A percentile compares a stretch with the other conserved stretches of the same genome.
phyloP scores from a whole-genome alignment of 257 asterid species.

The Verbena officinalis region DNA sequence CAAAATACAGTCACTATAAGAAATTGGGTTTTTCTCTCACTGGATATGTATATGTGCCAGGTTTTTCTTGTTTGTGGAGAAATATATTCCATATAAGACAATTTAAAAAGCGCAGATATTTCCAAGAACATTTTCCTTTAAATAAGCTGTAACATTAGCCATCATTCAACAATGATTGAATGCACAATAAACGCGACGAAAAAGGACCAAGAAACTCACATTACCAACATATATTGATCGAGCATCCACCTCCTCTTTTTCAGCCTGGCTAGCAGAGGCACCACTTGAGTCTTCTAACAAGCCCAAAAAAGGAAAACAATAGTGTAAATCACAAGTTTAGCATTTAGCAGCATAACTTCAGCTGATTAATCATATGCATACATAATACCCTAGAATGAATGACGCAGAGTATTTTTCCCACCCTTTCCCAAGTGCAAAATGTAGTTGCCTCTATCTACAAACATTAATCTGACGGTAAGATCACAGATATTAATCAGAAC shows the following conservation, averaged over 20 bases:
- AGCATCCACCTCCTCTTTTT: slow-evolving; percentile 87
- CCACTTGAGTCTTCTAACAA: slow-evolving; percentile 56
- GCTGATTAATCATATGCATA: slow-evolving; percentile 18
- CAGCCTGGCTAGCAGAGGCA: slow-evolving; percentile 65
- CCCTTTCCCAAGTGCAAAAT: slow-evolving; percentile 20
- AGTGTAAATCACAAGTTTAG: slow-evolving; percentile 26
- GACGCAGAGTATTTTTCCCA: slow-evolving; percentile 5
- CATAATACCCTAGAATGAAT: slow-evolving; percentile 4
- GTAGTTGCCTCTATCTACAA: slow-evolving; percentile 16
- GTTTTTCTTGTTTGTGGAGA: background rate
- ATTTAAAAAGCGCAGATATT: too few species aligned
- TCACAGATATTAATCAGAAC: slow-evolving; percentile 20
- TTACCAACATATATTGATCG: slow-evolving; percentile 92
- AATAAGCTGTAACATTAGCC: background rate
- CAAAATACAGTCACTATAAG: background rate
- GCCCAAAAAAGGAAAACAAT: slow-evolving; percentile 16
- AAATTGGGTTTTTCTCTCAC: background rate
- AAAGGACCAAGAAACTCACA: slow-evolving; percentile 56
- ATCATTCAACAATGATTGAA: background rate
- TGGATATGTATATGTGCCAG: background rate
- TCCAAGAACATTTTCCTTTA: background rate
- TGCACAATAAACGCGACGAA: slow-evolving; percentile 12
- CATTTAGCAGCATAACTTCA: slow-evolving; percentile 7
- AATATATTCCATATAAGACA: background rate
- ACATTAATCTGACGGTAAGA: slow-evolving; percentile 21